Evolutionary conservation across 148 eudicot species (phyloP), one percentile per base, ranked within the genome.

Genomic region (Linanthus parryae): DNA sequence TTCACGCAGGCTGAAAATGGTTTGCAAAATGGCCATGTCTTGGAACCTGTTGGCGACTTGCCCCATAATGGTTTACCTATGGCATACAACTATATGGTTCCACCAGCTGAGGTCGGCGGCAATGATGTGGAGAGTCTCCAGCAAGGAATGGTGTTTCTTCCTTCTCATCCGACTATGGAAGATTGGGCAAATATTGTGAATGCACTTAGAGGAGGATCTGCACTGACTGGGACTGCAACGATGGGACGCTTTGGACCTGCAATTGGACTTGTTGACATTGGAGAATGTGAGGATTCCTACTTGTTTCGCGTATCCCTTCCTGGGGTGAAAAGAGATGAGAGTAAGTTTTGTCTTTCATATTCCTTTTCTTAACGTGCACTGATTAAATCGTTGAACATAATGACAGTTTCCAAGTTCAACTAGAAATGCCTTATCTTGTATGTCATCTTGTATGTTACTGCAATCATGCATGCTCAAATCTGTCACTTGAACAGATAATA

Each of bases 261-360:
- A 54, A 52, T 91, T 1, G 95, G 98, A 38, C 61, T 75, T 23
- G 51, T 83, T 64, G 94, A 91, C 57, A 77, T 86, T 7, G 94
- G 87, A 16, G 95, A 86, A 62, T 67, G 75, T 0, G 73, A 74
- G 15, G 94, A 86, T 63, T 74, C 98, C 28, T 86, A 86, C 74
- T 57, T 86, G 22, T 91, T 91, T 49, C 84, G 89, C 0, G 81
- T 91, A 26, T 82, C 98, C n/a, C 98, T 91, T 65, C 98, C 98
- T 4, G 98, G 98, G 48, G 95, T 91, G 15, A 81, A 66, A 64
- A 76, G 95, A 69, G 89, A 86, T 59, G 84, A 81, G 68, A 65
- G 98, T 91, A 80, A 86, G 98, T 75, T 23, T 11, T 44, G 2
- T 11, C 4, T 16, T 23, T 42, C 5, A n/a, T 11, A 42, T 18